Percentiles rank a stretch among this genome's conserved stretches.
phyloP scores from a whole-genome alignment of 257 asterid genomes.

The Solanum clarkiae region DNA sequence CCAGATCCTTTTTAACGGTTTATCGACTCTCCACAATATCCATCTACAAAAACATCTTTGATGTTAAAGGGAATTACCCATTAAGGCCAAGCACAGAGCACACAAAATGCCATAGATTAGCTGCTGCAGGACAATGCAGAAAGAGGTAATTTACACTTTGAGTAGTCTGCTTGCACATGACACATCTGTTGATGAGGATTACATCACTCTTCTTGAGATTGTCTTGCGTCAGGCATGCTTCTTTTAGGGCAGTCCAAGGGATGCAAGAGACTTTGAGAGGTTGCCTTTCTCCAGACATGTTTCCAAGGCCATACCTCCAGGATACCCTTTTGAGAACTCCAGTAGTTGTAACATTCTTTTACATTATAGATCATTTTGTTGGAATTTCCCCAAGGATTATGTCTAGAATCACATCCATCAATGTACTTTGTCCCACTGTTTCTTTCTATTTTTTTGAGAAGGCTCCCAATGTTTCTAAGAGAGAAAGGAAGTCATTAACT shows the following conservation, averaged over 20 bases:
- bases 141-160: background rate
- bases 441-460: background rate
- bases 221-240: background rate
- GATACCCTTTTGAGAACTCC: background rate
- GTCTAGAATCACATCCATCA: background rate
- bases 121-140: background rate
- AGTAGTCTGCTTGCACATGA: background rate
- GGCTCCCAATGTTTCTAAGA: background rate
- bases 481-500: background rate
- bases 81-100: background rate
- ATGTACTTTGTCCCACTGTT: background rate
- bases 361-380: background rate
- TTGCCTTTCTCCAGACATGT: background rate
- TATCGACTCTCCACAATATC: background rate
- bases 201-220: background rate
- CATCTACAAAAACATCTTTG: background rate
- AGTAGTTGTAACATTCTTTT: background rate
- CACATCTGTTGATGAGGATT: background rate
- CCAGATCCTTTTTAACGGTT: background rate
- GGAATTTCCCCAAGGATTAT: background rate
- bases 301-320: background rate
- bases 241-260: background rate
- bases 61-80: background rate
- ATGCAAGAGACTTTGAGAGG: background rate
- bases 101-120: background rate